These are phyloP conservation scores for Sclerotiophoma versabilis DNA, from an alignment of 2,329 filamentous ascomycete species.

Conservation along the genomic window DNA sequence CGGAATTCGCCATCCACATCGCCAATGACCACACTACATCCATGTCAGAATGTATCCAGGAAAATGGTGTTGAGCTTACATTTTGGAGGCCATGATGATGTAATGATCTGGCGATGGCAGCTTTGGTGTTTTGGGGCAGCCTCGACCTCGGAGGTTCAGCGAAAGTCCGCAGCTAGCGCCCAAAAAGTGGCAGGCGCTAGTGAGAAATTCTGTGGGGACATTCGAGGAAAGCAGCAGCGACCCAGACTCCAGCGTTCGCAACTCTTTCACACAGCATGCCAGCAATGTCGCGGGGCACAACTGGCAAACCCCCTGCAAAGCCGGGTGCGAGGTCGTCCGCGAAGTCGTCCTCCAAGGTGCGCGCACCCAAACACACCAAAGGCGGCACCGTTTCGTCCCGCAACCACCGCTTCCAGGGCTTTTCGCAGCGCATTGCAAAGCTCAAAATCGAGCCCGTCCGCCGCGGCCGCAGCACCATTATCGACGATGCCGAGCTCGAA, in stretches of 20 bases:
- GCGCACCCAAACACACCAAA: conserved; percentile 70
- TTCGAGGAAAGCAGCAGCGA: conserved; percentile 15
- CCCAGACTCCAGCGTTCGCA: conserved; percentile 13
- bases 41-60: conserved; percentile 12
- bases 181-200: conserved; percentile 24
- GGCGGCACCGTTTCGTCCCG: conserved; percentile 76
- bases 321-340: conserved; percentile 23
- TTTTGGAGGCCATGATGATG: conserved; percentile 62
- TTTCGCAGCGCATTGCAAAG: conserved; percentile 87
- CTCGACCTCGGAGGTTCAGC: conserved; percentile 8
- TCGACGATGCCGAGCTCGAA: conserved; percentile 79
- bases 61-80: conserved; percentile 48
- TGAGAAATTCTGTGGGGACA: conserved; percentile 42
- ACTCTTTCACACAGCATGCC: conserved; percentile 47
- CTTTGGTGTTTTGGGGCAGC: conserved; percentile 6
- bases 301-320: conserved; percentile 19
- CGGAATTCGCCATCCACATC: conserved; percentile 80
- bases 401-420: conserved; percentile 89
- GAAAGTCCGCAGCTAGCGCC: conserved; percentile 8
- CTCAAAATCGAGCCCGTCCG: conserved; percentile 94
- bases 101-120: not conserved
- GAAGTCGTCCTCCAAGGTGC: conserved; percentile 23
- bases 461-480: conserved; percentile 82
- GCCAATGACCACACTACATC: conserved; percentile 76
- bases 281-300: conserved; percentile 50